Evolutionary conservation across 1,284 basidiomycete species (phyloP).

Genomic region (Omphalotus olearius): DNA sequence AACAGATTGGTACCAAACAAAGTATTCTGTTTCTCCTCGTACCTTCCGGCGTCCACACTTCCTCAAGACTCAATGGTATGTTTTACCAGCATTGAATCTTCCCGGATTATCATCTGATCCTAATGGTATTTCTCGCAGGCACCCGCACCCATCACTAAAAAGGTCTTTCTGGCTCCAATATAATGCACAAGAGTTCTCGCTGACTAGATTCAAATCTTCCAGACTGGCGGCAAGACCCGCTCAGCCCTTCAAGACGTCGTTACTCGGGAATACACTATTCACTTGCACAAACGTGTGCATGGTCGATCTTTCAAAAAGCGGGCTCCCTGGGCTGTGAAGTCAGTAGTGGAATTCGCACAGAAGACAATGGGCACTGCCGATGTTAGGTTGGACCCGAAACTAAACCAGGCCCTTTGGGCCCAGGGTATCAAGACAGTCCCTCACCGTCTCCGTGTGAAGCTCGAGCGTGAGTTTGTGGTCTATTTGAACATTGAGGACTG

Average conservation of each 20-base stretch:
- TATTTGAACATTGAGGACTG: neutral
- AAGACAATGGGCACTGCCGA: slow-evolving; percentile 94
- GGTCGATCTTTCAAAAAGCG: slow-evolving; percentile 92
- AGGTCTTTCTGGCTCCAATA: slow-evolving; percentile 1
- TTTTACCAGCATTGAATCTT: neutral
- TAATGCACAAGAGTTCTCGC: neutral
- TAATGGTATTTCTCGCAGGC: neutral
- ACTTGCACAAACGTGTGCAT: slow-evolving; percentile 91
- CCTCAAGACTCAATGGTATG: slow-evolving; percentile 7
- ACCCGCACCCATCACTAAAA: slow-evolving; percentile 7
- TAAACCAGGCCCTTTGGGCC: slow-evolving; percentile 93
- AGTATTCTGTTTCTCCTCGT: neutral
- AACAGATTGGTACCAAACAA: too few relatives aligned
- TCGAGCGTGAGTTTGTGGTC: slow-evolving; percentile 73
- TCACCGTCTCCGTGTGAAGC: slow-evolving; percentile 84
- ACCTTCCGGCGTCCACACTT: neutral
- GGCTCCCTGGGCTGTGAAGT: slow-evolving; percentile 92
- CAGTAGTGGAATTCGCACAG: slow-evolving; percentile 83
- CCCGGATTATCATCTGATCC: neutral
- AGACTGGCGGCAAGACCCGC: slow-evolving; percentile 66
- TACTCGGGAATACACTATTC: slow-evolving; percentile 94
- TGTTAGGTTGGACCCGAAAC: slow-evolving; percentile 87
- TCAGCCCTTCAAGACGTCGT: slow-evolving; percentile 95
- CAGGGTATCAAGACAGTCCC: slow-evolving; percentile 89
- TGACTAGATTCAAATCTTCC: neutral